These are phyloP conservation scores for Hortiboletus campestris DNA, from an alignment of 768 basidiomycete genomes.

Conservation along the genomic window DNA sequence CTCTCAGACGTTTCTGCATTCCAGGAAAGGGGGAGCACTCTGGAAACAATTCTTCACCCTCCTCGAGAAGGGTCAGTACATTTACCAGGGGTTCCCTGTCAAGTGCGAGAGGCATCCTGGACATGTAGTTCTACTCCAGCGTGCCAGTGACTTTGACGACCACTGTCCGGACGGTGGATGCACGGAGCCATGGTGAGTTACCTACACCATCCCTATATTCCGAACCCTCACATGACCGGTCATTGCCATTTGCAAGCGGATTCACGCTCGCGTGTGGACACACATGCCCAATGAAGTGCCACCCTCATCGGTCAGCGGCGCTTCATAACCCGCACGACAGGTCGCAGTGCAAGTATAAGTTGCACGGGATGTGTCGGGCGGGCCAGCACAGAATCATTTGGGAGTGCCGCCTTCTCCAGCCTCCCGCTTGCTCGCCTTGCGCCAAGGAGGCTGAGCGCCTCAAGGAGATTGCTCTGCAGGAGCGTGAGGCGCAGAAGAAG, in stretches of 20 bases:
- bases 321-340: slow-evolving; percentile 2
- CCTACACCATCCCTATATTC: fast-evolving
- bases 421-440: slow-evolving; percentile 44
- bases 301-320: slow-evolving; percentile 46
- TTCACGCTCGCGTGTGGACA: slow-evolving; percentile 34
- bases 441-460: slow-evolving; percentile 37
- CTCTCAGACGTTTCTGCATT: slow-evolving; percentile 49
- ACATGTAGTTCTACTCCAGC: slow-evolving; percentile 36
- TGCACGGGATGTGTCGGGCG: slow-evolving; percentile 38
- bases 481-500: slow-evolving; percentile 37
- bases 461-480: slow-evolving; percentile 37
- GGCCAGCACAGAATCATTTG: slow-evolving; percentile 43
- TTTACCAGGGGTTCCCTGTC: slow-evolving; percentile 45
- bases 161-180: slow-evolving; percentile 65
- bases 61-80: slow-evolving; percentile 6
- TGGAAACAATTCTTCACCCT: slow-evolving; percentile 14
- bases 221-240: not conserved
- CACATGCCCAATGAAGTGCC: slow-evolving; percentile 57
- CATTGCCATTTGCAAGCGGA: not conserved
- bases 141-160: slow-evolving; percentile 48
- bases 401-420: slow-evolving; percentile 40
- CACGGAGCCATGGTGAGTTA: slow-evolving; percentile 50
- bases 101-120: slow-evolving; percentile 54
- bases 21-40: slow-evolving; percentile 13
- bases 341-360: slow-evolving; percentile 41